These are phyloP conservation scores for Blastomyces gilchristii DNA, from an alignment of 2,329 filamentous ascomycete genomes.

Conservation along the genomic window DNA sequence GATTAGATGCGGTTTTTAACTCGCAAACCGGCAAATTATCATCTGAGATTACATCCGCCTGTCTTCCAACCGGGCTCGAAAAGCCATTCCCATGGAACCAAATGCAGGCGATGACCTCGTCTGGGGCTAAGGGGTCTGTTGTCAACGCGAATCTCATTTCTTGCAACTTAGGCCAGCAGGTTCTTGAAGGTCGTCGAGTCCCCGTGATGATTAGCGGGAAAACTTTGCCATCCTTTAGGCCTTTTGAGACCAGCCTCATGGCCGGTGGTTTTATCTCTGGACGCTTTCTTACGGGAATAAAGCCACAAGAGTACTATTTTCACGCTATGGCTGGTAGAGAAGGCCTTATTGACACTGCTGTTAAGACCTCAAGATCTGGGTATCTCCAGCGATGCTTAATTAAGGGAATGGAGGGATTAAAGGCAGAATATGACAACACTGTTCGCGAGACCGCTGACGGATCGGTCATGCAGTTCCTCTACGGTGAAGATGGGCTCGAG, in stretches of 20 bases:
- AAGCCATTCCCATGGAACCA: slow-evolving; percentile 95
- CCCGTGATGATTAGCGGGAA: slow-evolving; percentile 98
- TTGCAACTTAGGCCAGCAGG: slow-evolving; percentile 92
- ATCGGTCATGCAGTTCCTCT: slow-evolving; percentile 85
- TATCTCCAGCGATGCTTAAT: slow-evolving; percentile 95
- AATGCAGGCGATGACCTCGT: slow-evolving; percentile 98
- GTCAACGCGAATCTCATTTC: slow-evolving; percentile 98
- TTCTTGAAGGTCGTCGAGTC: slow-evolving; percentile 87
- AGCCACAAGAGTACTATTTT: slow-evolving; percentile 97
- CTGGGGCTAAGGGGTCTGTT: slow-evolving; percentile 81
- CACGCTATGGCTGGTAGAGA: slow-evolving; percentile 99
- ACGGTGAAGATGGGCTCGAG: slow-evolving; percentile 92
- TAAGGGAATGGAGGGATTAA: slow-evolving; percentile 95
- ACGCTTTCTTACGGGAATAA: slow-evolving; percentile 94
- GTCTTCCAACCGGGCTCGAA: slow-evolving; percentile 69
- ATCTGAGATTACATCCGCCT: slow-evolving; percentile 63
- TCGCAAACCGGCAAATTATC: slow-evolving; percentile 59
- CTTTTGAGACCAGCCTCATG: slow-evolving; percentile 78
- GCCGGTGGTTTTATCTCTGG: slow-evolving; percentile 91
- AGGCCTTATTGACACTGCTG: slow-evolving; percentile 95
- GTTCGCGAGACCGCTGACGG: slow-evolving; percentile 84
- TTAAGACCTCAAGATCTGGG: slow-evolving; percentile 94
- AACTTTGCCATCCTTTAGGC: slow-evolving; percentile 84
- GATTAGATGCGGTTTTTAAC: slow-evolving; percentile 82
- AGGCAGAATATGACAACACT: slow-evolving; percentile 84